Conservation (phyloP, 2,329 filamentous ascomycete species). For the Xylaria sp. region DNA sequence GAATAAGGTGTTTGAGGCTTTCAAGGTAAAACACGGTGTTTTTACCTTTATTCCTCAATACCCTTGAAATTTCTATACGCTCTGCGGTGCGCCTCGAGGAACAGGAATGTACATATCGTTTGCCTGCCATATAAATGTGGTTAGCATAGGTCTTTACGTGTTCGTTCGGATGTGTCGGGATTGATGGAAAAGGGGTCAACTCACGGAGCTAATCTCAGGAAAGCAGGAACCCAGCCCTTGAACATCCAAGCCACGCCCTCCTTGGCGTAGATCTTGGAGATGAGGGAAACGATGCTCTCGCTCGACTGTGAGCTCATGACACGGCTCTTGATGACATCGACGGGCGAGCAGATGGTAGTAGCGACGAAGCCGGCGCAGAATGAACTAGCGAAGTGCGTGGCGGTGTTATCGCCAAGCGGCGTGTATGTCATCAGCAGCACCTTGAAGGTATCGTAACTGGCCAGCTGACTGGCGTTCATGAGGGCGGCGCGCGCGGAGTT, state of each 20-base stretch:
- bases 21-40: neutral
- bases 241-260: conserved; percentile 82
- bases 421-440: conserved; percentile 60
- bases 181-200: conserved; percentile 28
- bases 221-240: conserved; percentile 81
- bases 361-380: conserved; percentile 77
- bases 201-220: conserved; percentile 59
- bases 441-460: conserved; percentile 82
- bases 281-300: conserved; percentile 51
- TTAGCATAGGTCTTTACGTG: neutral
- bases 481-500: conserved; percentile 77
- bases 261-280: conserved; percentile 61
- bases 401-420: conserved; percentile 62
- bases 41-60: conserved; percentile 29
- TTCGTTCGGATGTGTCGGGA: neutral
- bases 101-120: conserved; percentile 81
- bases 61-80: conserved; percentile 56
- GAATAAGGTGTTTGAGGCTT: neutral
- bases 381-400: conserved; percentile 72
- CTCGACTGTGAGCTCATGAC: conserved; percentile 65
- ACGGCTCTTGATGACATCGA: conserved; percentile 85
- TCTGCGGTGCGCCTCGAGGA: conserved; percentile 81
- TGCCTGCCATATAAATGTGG: conserved; percentile 44
- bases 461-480: conserved; percentile 81
- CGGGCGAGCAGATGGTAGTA: conserved; percentile 76